These are phyloP conservation scores for Ganoderma sp. DNA, from an alignment of 1,284 basidiomycete genomes.

Conservation along the genomic window DNA sequence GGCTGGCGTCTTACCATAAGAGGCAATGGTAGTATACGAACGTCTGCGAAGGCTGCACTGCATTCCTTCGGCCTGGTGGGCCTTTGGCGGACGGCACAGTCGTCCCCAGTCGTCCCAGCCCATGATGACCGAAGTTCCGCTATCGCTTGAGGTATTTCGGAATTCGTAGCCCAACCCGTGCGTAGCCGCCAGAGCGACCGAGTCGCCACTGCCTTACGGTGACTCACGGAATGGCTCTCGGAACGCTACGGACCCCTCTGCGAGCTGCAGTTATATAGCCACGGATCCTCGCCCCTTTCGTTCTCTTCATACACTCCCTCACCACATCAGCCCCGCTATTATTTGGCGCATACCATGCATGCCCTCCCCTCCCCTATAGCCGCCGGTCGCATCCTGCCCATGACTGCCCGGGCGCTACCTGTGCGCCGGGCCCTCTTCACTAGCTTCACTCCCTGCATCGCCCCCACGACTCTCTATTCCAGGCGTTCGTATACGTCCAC, in stretches of 20 bases:
- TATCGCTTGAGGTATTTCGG: too few relatives aligned
- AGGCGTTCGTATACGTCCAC: slow-evolving; percentile 26
- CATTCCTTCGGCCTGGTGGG: background rate
- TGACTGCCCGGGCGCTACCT: slow-evolving; percentile 24
- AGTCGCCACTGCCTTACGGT: slow-evolving; percentile 24
- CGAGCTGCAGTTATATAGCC: slow-evolving; percentile 29
- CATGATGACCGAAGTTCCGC: background rate
- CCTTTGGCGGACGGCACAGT: background rate
- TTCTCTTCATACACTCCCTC: slow-evolving; percentile 1
- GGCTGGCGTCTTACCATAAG: background rate
- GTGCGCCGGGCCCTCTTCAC: slow-evolving; percentile 22
- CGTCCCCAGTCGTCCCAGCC: background rate
- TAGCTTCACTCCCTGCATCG: slow-evolving; percentile 25
- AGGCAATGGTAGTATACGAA: slow-evolving; percentile 5
- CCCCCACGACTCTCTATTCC: slow-evolving; percentile 11
- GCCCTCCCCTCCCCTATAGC: slow-evolving; percentile 21
- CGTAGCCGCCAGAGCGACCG: background rate
- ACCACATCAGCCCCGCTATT: background rate
- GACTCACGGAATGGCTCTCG: slow-evolving; percentile 33
- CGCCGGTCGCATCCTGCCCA: slow-evolving; percentile 28
- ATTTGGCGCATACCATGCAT: slow-evolving; percentile 18
- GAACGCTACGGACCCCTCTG: slow-evolving; percentile 32
- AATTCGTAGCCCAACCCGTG: background rate
- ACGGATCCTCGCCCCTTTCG: background rate
- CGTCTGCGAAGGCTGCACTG: slow-evolving; percentile 4